A percentile compares a stretch with the other conserved stretches of the same genome.
Evolutionary conservation across 2,329 filamentous ascomycete genomes (phyloP).

Genomic region (Chrysosphaeria jannelii): DNA sequence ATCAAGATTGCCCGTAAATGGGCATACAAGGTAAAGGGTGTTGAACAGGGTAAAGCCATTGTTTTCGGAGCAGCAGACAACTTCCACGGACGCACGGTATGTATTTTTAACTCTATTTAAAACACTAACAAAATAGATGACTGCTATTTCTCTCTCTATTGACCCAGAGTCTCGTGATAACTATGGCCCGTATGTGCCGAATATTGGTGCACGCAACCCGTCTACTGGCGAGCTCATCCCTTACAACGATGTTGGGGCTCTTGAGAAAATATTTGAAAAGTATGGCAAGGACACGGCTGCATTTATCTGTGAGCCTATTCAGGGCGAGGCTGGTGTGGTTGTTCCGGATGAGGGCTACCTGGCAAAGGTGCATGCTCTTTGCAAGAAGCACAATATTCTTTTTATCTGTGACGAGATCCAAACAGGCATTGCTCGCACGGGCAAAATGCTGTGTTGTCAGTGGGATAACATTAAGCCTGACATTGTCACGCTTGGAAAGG

Average conservation of each 20-base stretch:
- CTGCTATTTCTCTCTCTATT: conserved; percentile 78
- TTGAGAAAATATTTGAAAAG: conserved; percentile 48
- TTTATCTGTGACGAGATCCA: conserved; percentile 97
- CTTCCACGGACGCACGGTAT: conserved; percentile 83
- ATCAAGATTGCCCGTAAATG: conserved; percentile 93
- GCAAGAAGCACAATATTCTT: conserved; percentile 83
- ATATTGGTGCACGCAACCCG: conserved; percentile 50
- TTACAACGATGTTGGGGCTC: conserved; percentile 60
- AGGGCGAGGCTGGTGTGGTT: conserved; percentile 89
- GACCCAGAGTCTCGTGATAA: conserved; percentile 90
- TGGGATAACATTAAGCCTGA: conserved; percentile 92
- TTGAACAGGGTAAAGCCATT: conserved; percentile 55
- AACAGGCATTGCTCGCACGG: conserved; percentile 85
- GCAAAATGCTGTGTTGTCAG: conserved; percentile 75
- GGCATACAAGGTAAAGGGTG: conserved; percentile 89
- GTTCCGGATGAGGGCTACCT: conserved; percentile 83
- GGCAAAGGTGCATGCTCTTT: conserved; percentile 46
- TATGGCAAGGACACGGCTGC: conserved; percentile 69
- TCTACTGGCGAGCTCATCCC: conserved; percentile 47
- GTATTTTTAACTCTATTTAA: conserved; percentile 8
- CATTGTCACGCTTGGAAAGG: conserved; percentile 82
- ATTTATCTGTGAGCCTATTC: conserved; percentile 85
- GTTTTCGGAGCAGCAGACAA: conserved; percentile 70
- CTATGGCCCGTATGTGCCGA: conserved; percentile 86
- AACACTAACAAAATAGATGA: conserved; percentile 32